Conservation (phyloP, 179 eudicot species). For the Spinacia oleracea region DNA sequence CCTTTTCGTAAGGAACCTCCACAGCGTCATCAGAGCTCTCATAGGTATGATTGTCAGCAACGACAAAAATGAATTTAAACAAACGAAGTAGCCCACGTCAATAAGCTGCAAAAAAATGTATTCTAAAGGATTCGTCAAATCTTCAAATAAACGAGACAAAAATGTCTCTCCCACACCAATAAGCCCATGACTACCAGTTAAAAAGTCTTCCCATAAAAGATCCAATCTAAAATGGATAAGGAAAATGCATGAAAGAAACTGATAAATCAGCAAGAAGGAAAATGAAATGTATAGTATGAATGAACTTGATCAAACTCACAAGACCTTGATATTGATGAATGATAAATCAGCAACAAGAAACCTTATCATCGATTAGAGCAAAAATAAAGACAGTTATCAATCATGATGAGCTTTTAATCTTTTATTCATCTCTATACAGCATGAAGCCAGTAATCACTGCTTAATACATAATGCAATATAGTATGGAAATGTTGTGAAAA, state of each 20-base stretch:
- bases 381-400: background rate
- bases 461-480: background rate
- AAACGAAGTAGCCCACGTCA: slow-evolving; percentile 84
- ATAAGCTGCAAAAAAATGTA: slow-evolving; percentile 68
- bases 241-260: slow-evolving; percentile 12
- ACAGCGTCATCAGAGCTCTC: slow-evolving; percentile 51
- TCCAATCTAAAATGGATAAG: background rate
- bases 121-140: background rate
- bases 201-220: background rate
- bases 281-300: background rate
- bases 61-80: slow-evolving; percentile 89
- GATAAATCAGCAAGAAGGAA: background rate
- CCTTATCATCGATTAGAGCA: background rate
- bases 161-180: background rate
- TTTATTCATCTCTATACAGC: background rate
- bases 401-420: slow-evolving; percentile 7
- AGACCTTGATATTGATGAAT: background rate
- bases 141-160: background rate
- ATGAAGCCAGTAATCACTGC: background rate
- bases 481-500: background rate
- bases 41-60: slow-evolving; percentile 90
- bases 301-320: background rate
- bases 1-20: slow-evolving; percentile 68
- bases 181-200: background rate
- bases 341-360: too few relatives aligned